Evolutionary conservation across 148 eudicot species (phyloP), one percentile per base, ranked within the genome.

Genomic region (Rhododendron henanense): DNA sequence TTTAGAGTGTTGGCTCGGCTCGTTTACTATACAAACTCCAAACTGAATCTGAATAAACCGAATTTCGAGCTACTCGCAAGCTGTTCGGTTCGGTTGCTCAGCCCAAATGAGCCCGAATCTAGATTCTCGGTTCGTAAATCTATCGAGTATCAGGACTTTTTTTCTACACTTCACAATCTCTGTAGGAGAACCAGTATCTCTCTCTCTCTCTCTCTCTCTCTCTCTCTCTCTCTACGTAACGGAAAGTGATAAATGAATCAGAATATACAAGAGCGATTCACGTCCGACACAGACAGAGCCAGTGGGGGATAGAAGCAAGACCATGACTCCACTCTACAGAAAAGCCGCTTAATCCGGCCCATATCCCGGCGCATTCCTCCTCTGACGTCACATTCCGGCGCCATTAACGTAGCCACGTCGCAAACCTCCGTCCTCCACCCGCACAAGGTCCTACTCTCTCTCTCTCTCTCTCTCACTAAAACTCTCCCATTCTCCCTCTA

Each of bases 341-440:
- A 55, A 55, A 11, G 35, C 81, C 88, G 74, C 65, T 83, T 74
- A 57, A 35, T 78, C 5, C 87, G 90, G 87, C 88, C 84, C 41
- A 19, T 81, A 82, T 84, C 92, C 90, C 88, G 86, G 88, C 39
- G 78, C 84, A 53, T 78, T 71, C 45, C 86, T 33, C 86, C 87
- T 85, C 87, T 81, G 50, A 78, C 84, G 87, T 77, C 55, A 55
- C 45, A 59, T 88, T 84, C 85, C 81, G 69, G 81, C 81, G 37
- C 28, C 87, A 41, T 77, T 59, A 44, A 5, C 83, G 35, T 23
- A 13, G 71, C 65, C 88, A 67, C 81, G 78, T 41, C 88, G 15
- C 39, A 13, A 4, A 13, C 75, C n/a, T 51, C 57, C 57, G 15
- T 37, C 57, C 45, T 33, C 67, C 16, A 7, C 78, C 31, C 31